Evolutionary conservation across 1,284 basidiomycete genomes (phyloP), one percentile per base, ranked within the genome.

Genomic region (Caloboletus firmus): DNA sequence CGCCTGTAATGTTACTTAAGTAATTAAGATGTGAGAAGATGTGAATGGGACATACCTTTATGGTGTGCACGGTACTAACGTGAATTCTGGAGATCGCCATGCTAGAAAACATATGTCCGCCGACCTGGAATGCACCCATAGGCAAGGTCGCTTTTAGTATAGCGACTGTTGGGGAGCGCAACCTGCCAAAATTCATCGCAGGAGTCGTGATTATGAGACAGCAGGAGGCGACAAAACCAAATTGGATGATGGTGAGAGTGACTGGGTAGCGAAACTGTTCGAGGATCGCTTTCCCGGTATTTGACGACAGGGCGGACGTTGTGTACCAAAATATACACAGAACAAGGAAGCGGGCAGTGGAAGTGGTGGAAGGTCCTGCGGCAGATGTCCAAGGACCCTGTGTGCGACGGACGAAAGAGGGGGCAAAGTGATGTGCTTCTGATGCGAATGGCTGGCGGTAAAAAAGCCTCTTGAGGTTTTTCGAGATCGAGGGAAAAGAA

Each of bases 11-110:
- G 10, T 49, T 15, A 43, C 49, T 47, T 58, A 34, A 63, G 42
- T 28, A 13, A 37, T 30, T 60, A 44, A 37, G 18, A 48, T 30
- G 26, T 34, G 24, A 41, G 22, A 26, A 51, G 22, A 36, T 13
- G 20, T 30, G 40, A 36, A 43, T 20, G 12, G 4, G 6, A 45
- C 82, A 66, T 63, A 95, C 95, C 86, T 98, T 98, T 74, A 98
- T 98, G 32, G 96, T 99, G 70, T 99, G 97, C 24, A 98, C 95
- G 0, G 97, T 99, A 76, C 92, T 95, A 53, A 99, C 96, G 5
- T 92, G 94, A 56, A 98, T 97, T 52, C 94, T 81, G 37, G 93
- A 93, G 59, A 99, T 98, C 22, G 96, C 97, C 74, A 99, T 88
- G 61, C 93, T 95, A 28, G 93, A 93, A 67, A 97, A 96, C 62